Evolutionary conservation across 2,329 filamentous ascomycete species (phyloP).

Genomic region (Fusarium austroafricanum): DNA sequence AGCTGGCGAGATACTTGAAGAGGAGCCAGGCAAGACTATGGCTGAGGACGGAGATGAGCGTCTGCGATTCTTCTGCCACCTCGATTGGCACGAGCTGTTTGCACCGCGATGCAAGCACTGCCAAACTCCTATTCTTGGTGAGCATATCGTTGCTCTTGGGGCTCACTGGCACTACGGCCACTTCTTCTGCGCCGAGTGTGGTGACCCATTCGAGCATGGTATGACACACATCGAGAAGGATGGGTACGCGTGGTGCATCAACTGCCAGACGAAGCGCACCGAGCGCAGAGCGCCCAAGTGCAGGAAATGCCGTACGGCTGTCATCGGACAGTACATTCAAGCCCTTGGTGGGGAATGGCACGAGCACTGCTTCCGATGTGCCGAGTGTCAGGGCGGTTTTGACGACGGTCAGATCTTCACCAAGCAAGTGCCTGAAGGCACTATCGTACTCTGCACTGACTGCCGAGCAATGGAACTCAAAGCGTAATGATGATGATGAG

Average conservation of each 20-base stretch:
- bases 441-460: slow-evolving; percentile 68
- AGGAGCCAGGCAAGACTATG: slow-evolving; percentile 71
- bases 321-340: slow-evolving; percentile 89
- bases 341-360: slow-evolving; percentile 96
- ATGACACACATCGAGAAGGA: slow-evolving; percentile 90
- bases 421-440: slow-evolving; percentile 61
- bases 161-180: slow-evolving; percentile 97
- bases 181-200: slow-evolving; percentile 99
- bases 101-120: slow-evolving; percentile 95
- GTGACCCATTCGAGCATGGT: slow-evolving; percentile 86
- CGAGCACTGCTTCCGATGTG: slow-evolving; percentile 88
- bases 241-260: slow-evolving; percentile 96
- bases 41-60: slow-evolving; percentile 78
- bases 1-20: slow-evolving; percentile 68
- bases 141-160: slow-evolving; percentile 92
- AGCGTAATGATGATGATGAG: slow-evolving; percentile 48
- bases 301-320: slow-evolving; percentile 82
- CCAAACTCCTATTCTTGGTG: slow-evolving; percentile 94
- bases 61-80: slow-evolving; percentile 92
- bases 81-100: slow-evolving; percentile 98
- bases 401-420: slow-evolving; percentile 75
- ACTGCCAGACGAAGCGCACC: slow-evolving; percentile 91
- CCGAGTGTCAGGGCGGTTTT: slow-evolving; percentile 68
- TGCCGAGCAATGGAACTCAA: slow-evolving; percentile 72
- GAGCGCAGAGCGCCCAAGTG: slow-evolving; percentile 91